Conservation (phyloP, 768 basidiomycete species). For the Cyclocybe aegerita region DNA sequence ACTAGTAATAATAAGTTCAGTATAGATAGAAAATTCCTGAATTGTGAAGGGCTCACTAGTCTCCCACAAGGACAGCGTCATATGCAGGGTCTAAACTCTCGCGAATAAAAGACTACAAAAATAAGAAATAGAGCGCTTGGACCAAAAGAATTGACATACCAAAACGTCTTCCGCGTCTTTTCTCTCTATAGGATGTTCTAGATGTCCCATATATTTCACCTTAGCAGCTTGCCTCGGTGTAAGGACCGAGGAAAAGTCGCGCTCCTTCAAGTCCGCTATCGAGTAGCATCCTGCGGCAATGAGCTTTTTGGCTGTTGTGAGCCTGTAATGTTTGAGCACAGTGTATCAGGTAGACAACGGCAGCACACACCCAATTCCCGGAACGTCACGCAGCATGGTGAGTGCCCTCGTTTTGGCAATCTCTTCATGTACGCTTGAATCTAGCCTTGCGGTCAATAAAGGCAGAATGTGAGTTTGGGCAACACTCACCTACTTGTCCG, state of each 20-base stretch:
- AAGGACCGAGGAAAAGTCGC: slow-evolving; percentile 39
- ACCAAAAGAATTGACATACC: slow-evolving; percentile 31
- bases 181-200: slow-evolving; percentile 32
- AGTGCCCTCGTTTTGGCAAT: slow-evolving; percentile 26
- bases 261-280: slow-evolving; percentile 38
- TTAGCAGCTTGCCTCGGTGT: slow-evolving; percentile 33
- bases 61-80: slow-evolving; percentile 50
- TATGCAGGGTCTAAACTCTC: slow-evolving; percentile 46
- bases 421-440: slow-evolving; percentile 20
- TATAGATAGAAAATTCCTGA: not conserved
- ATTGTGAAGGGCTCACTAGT: slow-evolving; percentile 45
- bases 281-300: slow-evolving; percentile 49
- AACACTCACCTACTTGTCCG: slow-evolving; percentile 23
- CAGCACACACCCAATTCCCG: slow-evolving; percentile 46
- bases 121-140: not conserved
- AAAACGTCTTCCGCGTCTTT: slow-evolving; percentile 43
- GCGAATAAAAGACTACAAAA: slow-evolving; percentile 45
- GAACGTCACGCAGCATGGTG: slow-evolving; percentile 34
- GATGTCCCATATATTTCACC: slow-evolving; percentile 39
- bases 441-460: slow-evolving; percentile 5
- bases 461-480: not conserved
- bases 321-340: slow-evolving; percentile 16
- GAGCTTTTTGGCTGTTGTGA: slow-evolving; percentile 40
- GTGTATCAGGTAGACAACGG: not conserved
- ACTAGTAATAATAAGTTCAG: slow-evolving; percentile 25